phyloP scores from a whole-genome alignment of 345 rosid species.

The Eucalyptus marginata region DNA sequence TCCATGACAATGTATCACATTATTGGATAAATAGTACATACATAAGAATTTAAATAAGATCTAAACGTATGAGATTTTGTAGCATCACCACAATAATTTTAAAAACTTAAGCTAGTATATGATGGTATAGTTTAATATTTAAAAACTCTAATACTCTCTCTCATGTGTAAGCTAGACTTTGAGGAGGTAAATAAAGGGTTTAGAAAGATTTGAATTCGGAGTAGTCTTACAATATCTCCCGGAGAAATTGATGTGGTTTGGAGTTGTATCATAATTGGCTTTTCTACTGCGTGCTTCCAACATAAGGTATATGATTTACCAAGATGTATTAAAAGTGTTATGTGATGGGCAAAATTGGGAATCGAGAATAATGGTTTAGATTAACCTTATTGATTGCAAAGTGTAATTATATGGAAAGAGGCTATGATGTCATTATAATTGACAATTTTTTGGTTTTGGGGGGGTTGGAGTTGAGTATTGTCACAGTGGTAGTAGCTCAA shows the following conservation, averaged over 20 bases:
- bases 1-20: background rate
- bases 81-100: background rate
- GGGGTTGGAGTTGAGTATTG: background rate
- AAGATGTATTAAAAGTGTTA: background rate
- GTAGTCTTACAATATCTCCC: background rate
- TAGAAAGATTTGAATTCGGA: background rate
- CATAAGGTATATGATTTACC: background rate
- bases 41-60: background rate
- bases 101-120: background rate
- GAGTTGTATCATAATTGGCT: background rate
- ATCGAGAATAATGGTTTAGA: no score
- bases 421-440: background rate
- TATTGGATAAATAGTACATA: background rate
- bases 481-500: background rate
- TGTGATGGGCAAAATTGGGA: background rate
- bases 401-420: conserved; percentile 1
- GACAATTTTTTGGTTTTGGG: background rate
- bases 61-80: background rate
- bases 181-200: background rate
- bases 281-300: background rate
- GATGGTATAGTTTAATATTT: background rate
- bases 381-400: background rate
- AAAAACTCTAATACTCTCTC: background rate
- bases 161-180: background rate
- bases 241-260: background rate